Conservation (phyloP, 2,329 filamentous ascomycete species). For the Dactylella cylindrospora region DNA sequence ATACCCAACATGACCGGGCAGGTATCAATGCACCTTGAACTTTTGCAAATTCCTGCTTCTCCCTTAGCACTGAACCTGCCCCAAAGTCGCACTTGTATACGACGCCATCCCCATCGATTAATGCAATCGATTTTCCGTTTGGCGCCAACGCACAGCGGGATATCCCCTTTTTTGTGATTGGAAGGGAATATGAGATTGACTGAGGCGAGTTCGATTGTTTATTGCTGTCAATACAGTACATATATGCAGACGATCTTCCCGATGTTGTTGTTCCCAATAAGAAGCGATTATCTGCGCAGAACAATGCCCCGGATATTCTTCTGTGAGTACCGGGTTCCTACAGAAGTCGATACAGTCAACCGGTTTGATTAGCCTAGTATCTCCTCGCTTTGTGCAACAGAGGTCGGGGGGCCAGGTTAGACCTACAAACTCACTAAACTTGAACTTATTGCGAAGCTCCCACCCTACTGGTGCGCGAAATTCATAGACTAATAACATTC, state of each 20-base stretch:
- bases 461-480: constrained; percentile 22
- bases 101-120: constrained; percentile 34
- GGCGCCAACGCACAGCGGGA: constrained; percentile 36
- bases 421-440: constrained; percentile 29
- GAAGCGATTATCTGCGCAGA: constrained; percentile 34
- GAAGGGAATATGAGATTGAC: constrained; percentile 32
- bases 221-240: constrained; percentile 36
- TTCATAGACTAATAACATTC: constrained; percentile 34
- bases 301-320: constrained; percentile 36
- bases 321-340: constrained; percentile 40
- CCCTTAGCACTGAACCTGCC: constrained; percentile 31
- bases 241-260: constrained; percentile 34
- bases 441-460: constrained; percentile 40
- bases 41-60: constrained; percentile 40
- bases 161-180: constrained; percentile 38
- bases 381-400: too few relatives aligned
- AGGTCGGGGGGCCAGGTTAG: too few relatives aligned
- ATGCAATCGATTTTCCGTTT: constrained; percentile 23
- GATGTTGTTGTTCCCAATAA: constrained; percentile 39
- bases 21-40: constrained; percentile 38
- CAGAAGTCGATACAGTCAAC: not conserved
- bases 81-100: constrained; percentile 36
- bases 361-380: constrained; percentile 8
- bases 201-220: constrained; percentile 31
- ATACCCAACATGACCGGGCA: constrained; percentile 38